Evolutionary conservation across 768 basidiomycete genomes (phyloP).

Genomic region (Boletus subparvulus): DNA sequence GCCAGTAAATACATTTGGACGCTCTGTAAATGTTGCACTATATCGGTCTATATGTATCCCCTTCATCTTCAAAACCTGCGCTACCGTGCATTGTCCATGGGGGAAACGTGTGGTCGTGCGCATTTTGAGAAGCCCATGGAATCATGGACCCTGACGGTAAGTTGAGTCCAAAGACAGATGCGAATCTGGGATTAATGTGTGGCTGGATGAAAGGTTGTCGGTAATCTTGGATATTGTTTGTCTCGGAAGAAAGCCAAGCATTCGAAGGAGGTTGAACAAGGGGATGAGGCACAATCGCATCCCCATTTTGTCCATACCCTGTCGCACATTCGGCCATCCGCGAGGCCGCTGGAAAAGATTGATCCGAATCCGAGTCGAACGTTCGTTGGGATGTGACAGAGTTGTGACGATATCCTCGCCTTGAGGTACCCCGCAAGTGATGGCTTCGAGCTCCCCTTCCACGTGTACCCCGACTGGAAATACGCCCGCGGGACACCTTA

Average conservation of each 20-base stretch:
- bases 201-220: constrained; percentile 56
- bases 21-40: constrained; percentile 18
- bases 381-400: constrained; percentile 24
- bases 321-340: constrained; percentile 43
- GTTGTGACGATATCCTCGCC: constrained; percentile 15
- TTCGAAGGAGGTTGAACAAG: constrained; percentile 9
- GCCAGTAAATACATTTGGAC: constrained; percentile 19
- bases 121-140: constrained; percentile 20
- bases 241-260: constrained; percentile 20
- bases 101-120: constrained; percentile 9
- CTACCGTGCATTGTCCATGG: constrained; percentile 37
- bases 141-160: constrained; percentile 26
- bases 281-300: constrained; percentile 19
- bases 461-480: constrained; percentile 27
- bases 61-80: constrained; percentile 24
- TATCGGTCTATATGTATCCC: constrained; percentile 28
- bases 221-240: constrained; percentile 14
- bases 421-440: constrained; percentile 17
- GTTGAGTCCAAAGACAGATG: constrained; percentile 58
- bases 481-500: constrained; percentile 18
- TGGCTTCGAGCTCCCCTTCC: constrained; percentile 24
- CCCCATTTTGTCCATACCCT: constrained; percentile 43
- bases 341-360: constrained; percentile 45
- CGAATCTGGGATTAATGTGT: constrained; percentile 83
- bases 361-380: constrained; percentile 31